phyloP scores from a whole-genome alignment of 1,284 basidiomycete genomes.

The Heimioporus retisporus region DNA sequence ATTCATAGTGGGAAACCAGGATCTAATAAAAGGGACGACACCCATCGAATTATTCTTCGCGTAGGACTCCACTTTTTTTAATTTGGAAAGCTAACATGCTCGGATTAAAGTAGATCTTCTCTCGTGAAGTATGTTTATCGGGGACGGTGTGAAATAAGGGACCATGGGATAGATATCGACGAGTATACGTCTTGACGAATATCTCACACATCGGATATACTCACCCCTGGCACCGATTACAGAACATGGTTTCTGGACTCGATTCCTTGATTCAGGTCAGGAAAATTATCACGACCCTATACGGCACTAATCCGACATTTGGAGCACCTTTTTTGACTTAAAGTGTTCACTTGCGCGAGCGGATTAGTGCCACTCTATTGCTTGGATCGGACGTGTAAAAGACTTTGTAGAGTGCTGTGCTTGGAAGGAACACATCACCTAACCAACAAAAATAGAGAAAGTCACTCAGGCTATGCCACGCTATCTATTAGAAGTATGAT shows the following conservation, averaged over 20 bases:
- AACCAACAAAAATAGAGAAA: too few relatives aligned
- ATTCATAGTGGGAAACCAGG: constrained; percentile 19
- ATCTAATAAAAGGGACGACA: constrained; percentile 12
- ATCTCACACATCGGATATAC: neutral
- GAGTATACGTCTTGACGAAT: neutral
- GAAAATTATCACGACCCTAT: too few relatives aligned
- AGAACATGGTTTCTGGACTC: neutral
- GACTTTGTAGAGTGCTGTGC: too few relatives aligned
- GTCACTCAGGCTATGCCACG: too few relatives aligned
- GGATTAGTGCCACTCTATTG: too few relatives aligned
- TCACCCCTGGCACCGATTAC: neutral
- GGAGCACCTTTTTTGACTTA: too few relatives aligned
- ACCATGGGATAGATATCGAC: neutral
- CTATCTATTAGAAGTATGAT: too few relatives aligned
- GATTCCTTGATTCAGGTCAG: too few relatives aligned
- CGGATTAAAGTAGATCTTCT: neutral
- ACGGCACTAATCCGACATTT: too few relatives aligned
- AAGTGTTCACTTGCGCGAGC: too few relatives aligned
- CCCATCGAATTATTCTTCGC: constrained; percentile 27
- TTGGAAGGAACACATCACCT: too few relatives aligned
- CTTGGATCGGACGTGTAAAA: too few relatives aligned
- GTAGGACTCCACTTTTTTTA: neutral
- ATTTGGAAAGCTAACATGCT: neutral
- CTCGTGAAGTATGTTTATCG: neutral
- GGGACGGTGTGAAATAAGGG: constrained; percentile 3